Conservation (phyloP, 75 land plant species). For the Gnetum montanum region DNA sequence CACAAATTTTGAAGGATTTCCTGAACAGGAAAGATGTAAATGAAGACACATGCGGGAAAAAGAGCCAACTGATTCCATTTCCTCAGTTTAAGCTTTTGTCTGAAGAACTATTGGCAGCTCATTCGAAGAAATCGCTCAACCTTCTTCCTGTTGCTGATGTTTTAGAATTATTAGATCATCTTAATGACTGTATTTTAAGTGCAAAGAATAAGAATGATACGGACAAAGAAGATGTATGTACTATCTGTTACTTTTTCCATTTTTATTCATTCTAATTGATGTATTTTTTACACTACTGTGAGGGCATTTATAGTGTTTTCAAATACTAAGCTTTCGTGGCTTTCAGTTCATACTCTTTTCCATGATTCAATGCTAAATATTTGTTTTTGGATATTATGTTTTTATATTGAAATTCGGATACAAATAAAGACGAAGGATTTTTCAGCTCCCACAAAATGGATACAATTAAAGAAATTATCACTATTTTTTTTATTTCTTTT, state of each 20-base stretch:
- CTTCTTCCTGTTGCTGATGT: slow-evolving; percentile 63
- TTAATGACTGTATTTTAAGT: slow-evolving; percentile 66
- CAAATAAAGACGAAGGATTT: too few species aligned
- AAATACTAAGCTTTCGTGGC: neutral
- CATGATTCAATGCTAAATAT: neutral
- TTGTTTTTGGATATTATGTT: too few species aligned
- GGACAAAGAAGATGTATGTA: slow-evolving; percentile 72
- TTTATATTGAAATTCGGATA: too few species aligned
- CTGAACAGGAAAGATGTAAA: slow-evolving; percentile 52
- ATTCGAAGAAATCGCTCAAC: slow-evolving; percentile 55
- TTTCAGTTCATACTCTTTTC: neutral
- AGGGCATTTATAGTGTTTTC: too few species aligned
- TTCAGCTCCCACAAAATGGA: too few species aligned
- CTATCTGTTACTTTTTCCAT: neutral
- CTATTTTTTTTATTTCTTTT: too few species aligned
- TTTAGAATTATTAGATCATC: slow-evolving; percentile 50
- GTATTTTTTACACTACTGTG: too few species aligned
- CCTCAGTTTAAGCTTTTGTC: slow-evolving; percentile 50
- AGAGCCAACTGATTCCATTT: slow-evolving; percentile 36
- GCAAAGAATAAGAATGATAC: slow-evolving; percentile 53
- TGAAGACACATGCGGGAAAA: slow-evolving; percentile 57
- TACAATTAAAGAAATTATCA: too few species aligned
- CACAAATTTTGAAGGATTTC: slow-evolving; percentile 61
- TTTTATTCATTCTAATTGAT: neutral
- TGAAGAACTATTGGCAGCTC: slow-evolving; percentile 62